These are phyloP conservation scores for Boletus pseudopeckii DNA, from an alignment of 768 basidiomycete genomes.

Conservation along the genomic window DNA sequence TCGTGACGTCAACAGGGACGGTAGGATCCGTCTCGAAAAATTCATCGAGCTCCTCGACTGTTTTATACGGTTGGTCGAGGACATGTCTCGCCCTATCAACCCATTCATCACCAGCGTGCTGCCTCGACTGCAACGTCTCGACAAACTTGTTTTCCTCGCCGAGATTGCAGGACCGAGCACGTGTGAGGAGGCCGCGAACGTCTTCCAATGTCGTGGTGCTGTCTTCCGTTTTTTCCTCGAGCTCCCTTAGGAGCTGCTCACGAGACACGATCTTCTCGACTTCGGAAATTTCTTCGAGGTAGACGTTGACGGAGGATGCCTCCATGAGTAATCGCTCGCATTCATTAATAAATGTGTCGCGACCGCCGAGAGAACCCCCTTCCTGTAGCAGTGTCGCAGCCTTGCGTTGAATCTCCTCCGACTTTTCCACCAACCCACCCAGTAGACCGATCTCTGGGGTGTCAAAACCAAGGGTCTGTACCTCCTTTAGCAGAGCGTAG, in stretches of 20 bases:
- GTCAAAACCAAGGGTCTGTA: constrained; percentile 80
- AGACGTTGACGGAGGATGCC: constrained; percentile 77
- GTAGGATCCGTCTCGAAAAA: constrained; percentile 62
- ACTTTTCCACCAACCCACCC: constrained; percentile 51
- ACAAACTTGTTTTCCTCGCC: constrained; percentile 62
- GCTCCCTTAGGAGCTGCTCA: constrained; percentile 70
- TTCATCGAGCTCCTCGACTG: constrained; percentile 72
- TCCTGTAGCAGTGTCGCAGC: constrained; percentile 51
- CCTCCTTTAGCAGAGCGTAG: constrained; percentile 64
- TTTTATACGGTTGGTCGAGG: constrained; percentile 67
- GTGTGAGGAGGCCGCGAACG: constrained; percentile 65
- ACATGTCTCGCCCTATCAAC: constrained; percentile 63
- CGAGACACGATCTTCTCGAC: constrained; percentile 81
- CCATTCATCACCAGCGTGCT: constrained; percentile 73
- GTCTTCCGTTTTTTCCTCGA: constrained; percentile 73
- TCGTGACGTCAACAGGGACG: constrained; percentile 66
- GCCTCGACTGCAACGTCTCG: constrained; percentile 58
- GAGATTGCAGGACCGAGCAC: constrained; percentile 68
- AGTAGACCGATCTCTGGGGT: constrained; percentile 67
- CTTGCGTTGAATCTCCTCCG: constrained; percentile 60
- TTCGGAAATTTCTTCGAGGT: constrained; percentile 72
- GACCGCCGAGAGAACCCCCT: constrained; percentile 41
- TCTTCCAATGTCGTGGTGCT: constrained; percentile 66
- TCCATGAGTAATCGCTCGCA: constrained; percentile 70
- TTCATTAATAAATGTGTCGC: constrained; percentile 58